A percentile compares a stretch with the other conserved stretches of the same genome.
phyloP scores from a whole-genome alignment of 2,329 filamentous ascomycete genomes.

The Cordyceps pruinosa region DNA sequence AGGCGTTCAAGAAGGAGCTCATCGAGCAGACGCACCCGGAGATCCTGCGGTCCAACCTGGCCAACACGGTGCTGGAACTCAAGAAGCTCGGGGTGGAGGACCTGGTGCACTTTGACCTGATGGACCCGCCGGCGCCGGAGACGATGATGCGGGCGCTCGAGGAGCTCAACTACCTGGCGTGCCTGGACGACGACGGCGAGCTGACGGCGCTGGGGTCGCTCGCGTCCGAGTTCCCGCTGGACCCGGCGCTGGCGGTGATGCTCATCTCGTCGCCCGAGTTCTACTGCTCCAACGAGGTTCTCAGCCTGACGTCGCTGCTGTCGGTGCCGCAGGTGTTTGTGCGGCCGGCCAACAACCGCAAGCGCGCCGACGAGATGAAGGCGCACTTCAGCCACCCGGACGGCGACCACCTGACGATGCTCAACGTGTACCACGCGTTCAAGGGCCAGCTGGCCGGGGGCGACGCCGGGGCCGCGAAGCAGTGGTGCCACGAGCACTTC shows the following conservation, averaged over 20 bases:
- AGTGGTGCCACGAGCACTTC: constrained; percentile 97
- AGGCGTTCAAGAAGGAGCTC: constrained; percentile 93
- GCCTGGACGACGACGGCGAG: constrained; percentile 92
- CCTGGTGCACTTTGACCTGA: constrained; percentile 94
- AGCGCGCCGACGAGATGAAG: constrained; percentile 97
- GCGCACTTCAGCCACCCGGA: constrained; percentile 84
- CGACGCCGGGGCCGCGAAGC: constrained; percentile 64
- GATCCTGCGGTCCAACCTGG: constrained; percentile 87
- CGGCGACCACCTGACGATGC: constrained; percentile 89
- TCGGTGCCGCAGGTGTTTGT: constrained; percentile 94
- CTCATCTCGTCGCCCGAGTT: constrained; percentile 96
- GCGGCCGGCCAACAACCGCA: constrained; percentile 75
- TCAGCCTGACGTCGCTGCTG: constrained; percentile 87
- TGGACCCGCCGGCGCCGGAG: constrained; percentile 96
- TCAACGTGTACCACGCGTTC: constrained; percentile 98
- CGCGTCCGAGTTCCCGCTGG: constrained; percentile 91
- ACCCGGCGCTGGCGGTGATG: constrained; percentile 94
- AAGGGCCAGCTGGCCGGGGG: constrained; percentile 58
- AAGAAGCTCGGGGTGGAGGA: constrained; percentile 97
- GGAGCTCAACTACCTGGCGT: constrained; percentile 95
- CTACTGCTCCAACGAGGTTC: constrained; percentile 96
- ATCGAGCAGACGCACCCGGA: constrained; percentile 97
- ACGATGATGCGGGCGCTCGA: constrained; percentile 97
- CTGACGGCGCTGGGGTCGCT: constrained; percentile 78
- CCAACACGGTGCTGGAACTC: constrained; percentile 89